Base-by-base conservation (phyloP, 2,329 filamentous ascomycete species). In the Aspergillaceae sp. region DNA sequence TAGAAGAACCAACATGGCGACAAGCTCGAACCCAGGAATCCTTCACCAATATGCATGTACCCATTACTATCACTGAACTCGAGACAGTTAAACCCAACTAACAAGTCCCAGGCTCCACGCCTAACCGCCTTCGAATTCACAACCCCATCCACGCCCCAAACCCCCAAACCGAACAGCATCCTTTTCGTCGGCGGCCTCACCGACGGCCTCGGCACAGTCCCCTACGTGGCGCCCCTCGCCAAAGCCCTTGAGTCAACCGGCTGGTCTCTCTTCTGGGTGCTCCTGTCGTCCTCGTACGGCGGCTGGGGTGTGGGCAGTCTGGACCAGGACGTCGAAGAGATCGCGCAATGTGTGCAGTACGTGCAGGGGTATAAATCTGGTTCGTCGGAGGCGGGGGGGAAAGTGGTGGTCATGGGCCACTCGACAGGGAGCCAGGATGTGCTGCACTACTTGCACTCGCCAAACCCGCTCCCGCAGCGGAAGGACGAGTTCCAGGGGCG, bases 371-470 rank as follows among this genome's bases (percentile, higher is more conserved):
- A 63, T 40, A 69, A 69, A 45, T 48, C 54, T 2, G 42, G 49
- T 32, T 48, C 45, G 41, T 1, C 45, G 48, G 10, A 42, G 41
- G 7, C 35, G 47, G 29, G 44, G 44, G 71, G 69, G 1, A 81
- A 79, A 45, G 62, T 86, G n/a, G 77, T 83, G 28, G 62, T 86
- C 9, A 81, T 86, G 77, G 83, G 83, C 2, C 81, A 85, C 55
- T 82, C 78, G 2, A 86, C 83, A 0, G 83, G 83, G 0, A 84
- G 78, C 54, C 83, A 86, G 62, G 82, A 85, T 59, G 73, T 80
- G 8, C 74, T 86, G 66, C 77, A 84, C 54, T 86, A 86, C 53
- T 60, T 83, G 1, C 63, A 68, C 49, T 61, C 67, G 3, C 60
- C 66, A 2, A 74, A 73, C 44, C 71, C 66, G 5, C 42, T 63